These are phyloP conservation scores for Monilinia laxa DNA, from an alignment of 2,329 filamentous ascomycete species.

Conservation along the genomic window DNA sequence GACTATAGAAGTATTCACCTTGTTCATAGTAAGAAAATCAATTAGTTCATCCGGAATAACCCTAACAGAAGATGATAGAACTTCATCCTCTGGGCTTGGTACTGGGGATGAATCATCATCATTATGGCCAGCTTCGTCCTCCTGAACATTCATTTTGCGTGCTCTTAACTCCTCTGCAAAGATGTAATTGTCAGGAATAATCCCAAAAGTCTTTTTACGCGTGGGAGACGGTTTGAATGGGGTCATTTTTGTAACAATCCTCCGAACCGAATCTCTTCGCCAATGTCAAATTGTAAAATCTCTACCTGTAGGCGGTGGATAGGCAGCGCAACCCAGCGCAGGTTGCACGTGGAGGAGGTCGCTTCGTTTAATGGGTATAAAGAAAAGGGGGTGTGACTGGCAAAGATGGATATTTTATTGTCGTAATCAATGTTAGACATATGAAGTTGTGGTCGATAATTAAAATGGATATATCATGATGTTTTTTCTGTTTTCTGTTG, in stretches of 20 bases:
- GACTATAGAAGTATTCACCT: slow-evolving; percentile 7
- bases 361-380: not conserved
- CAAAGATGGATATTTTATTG: not conserved
- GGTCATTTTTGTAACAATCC: not conserved
- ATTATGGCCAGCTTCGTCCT: not conserved
- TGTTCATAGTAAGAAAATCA: not conserved
- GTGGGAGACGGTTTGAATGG: not conserved
- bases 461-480: not conserved
- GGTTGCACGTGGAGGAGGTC: not conserved
- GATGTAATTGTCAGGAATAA: not conserved
- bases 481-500: not conserved
- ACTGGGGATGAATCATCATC: not conserved
- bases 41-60: slow-evolving; percentile 7
- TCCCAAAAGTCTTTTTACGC: not conserved
- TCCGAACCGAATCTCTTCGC: not conserved
- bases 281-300: not conserved
- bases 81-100: not conserved
- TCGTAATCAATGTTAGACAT: not conserved
- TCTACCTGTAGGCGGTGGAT: not conserved
- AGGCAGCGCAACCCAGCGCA: not conserved
- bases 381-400: not conserved
- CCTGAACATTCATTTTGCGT: not conserved
- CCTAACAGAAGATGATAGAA: not conserved
- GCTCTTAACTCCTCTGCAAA: slow-evolving; percentile 7
- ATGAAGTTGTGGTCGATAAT: not conserved